Conservation (phyloP, 2,329 filamentous ascomycete genomes). For the Bimuria novae-zelandiae region DNA sequence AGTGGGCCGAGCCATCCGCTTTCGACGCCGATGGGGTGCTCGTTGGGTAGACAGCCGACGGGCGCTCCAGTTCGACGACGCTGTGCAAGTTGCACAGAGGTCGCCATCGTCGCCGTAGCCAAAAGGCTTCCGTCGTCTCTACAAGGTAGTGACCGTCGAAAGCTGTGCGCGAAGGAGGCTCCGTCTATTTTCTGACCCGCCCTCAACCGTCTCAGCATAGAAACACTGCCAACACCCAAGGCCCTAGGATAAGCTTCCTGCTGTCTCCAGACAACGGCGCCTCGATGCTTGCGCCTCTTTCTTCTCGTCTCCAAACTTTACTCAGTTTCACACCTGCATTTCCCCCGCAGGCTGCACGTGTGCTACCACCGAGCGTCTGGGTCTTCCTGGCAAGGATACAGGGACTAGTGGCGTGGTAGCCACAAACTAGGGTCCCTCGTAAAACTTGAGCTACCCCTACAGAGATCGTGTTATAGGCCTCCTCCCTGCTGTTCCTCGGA, state of each 20-base stretch:
- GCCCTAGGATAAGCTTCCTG: slow-evolving; percentile 9
- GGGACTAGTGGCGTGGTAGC: slow-evolving; percentile 18
- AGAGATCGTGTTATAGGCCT: slow-evolving; percentile 44
- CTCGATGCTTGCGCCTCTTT: slow-evolving; percentile 17
- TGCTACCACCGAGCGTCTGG: slow-evolving; percentile 36
- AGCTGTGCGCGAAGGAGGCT: not conserved
- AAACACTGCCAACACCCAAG: not conserved
- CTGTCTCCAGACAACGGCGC: slow-evolving; percentile 19
- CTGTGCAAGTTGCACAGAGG: not conserved
- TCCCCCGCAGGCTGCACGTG: slow-evolving; percentile 45
- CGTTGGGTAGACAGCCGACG: not conserved
- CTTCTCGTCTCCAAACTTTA: slow-evolving; percentile 30
- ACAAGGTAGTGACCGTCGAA: slow-evolving; percentile 8
- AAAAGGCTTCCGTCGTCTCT: too few species aligned
- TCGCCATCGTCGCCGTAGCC: not conserved
- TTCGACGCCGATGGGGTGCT: not conserved
- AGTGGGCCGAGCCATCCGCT: slow-evolving; percentile 21
- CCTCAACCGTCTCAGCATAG: slow-evolving; percentile 1
- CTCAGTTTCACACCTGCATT: slow-evolving; percentile 40
- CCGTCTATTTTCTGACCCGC: slow-evolving; percentile 2
- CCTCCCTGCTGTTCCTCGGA: slow-evolving; percentile 32
- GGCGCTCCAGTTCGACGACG: not conserved
- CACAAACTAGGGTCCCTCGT: slow-evolving; percentile 14
- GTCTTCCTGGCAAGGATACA: slow-evolving; percentile 24
- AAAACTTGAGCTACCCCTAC: slow-evolving; percentile 36